Conservation (phyloP, 2,329 filamentous ascomycete genomes). For the Niveomyces coronatus region DNA sequence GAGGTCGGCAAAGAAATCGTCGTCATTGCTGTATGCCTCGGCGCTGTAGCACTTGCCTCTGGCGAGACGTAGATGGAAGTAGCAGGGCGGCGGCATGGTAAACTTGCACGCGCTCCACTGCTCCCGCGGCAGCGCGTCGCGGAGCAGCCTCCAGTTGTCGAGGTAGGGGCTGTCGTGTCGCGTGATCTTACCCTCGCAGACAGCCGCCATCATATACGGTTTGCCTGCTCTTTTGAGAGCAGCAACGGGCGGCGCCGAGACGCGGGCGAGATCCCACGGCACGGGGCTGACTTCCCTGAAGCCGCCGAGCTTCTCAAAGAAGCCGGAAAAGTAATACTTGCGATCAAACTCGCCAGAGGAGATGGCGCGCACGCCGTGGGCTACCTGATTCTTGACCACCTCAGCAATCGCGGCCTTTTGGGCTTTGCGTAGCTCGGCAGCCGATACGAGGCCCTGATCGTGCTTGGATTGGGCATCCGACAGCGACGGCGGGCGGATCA, state of each 20-base stretch:
- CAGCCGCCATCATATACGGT: conserved; percentile 28
- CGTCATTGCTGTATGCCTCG: conserved; percentile 40
- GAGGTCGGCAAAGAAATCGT: conserved; percentile 47
- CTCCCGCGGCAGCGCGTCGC: conserved; percentile 39
- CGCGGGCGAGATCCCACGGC: conserved; percentile 26
- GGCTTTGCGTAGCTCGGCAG: conserved; percentile 37
- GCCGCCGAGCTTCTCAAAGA: conserved; percentile 36
- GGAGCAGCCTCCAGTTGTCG: conserved; percentile 31
- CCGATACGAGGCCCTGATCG: conserved; percentile 37
- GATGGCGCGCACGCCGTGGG: conserved; percentile 51
- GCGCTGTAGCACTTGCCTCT: conserved; percentile 42
- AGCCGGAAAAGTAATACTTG: conserved; percentile 38
- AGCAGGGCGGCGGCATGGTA: conserved; percentile 55
- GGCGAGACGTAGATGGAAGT: conserved; percentile 50
- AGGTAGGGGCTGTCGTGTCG: conserved; percentile 32
- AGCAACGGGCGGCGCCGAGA: conserved; percentile 28
- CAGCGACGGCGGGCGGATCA: conserved; percentile 54
- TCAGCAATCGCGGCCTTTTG: conserved; percentile 55
- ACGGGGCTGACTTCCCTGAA: conserved; percentile 29
- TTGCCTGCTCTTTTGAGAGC: conserved; percentile 27
- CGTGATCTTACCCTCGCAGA: conserved; percentile 33
- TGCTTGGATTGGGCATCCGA: conserved; percentile 37
- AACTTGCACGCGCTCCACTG: conserved; percentile 56
- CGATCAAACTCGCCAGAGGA: conserved; percentile 60
- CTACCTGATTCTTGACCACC: conserved; percentile 53